These are phyloP conservation scores for Cerioporus squamosus DNA, from an alignment of 1,284 basidiomycete genomes.

Conservation along the genomic window DNA sequence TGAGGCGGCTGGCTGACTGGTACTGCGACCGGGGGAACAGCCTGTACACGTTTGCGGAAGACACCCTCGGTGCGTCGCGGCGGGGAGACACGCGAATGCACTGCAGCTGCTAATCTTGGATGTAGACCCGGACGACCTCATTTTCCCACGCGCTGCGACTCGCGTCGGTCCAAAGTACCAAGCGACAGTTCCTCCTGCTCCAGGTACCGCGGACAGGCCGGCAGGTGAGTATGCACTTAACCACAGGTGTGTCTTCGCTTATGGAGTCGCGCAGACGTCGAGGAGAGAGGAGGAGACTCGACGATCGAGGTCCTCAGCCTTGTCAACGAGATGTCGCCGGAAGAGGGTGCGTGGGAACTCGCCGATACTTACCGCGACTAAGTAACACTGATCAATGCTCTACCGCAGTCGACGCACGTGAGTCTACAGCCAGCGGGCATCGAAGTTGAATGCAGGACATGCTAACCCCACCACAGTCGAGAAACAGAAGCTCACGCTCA, in stretches of 20 bases:
- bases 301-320: conserved; percentile 75
- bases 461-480: conserved; percentile 52
- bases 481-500: conserved; percentile 56
- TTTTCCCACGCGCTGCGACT: conserved; percentile 90
- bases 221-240: conserved; percentile 40
- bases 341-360: conserved; percentile 56
- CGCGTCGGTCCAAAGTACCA: conserved; percentile 90
- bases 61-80: conserved; percentile 74
- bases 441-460: neutral
- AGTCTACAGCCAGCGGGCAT: conserved; percentile 1
- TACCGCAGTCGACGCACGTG: conserved; percentile 25
- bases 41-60: conserved; percentile 88
- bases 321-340: conserved; percentile 62
- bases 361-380: neutral
- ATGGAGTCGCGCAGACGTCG: conserved; percentile 30
- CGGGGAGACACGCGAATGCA: neutral
- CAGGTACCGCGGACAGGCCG: conserved; percentile 45
- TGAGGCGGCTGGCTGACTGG: conserved; percentile 5
- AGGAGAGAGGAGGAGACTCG: conserved; percentile 73
- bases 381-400: conserved; percentile 15
- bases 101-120: conserved; percentile 28
- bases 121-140: conserved; percentile 89
- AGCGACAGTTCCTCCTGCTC: conserved; percentile 58
- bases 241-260: neutral
- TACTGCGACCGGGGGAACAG: conserved; percentile 47